phyloP scores from a whole-genome alignment of 2,329 filamentous ascomycete species.

The Penicillium capsulatum region DNA sequence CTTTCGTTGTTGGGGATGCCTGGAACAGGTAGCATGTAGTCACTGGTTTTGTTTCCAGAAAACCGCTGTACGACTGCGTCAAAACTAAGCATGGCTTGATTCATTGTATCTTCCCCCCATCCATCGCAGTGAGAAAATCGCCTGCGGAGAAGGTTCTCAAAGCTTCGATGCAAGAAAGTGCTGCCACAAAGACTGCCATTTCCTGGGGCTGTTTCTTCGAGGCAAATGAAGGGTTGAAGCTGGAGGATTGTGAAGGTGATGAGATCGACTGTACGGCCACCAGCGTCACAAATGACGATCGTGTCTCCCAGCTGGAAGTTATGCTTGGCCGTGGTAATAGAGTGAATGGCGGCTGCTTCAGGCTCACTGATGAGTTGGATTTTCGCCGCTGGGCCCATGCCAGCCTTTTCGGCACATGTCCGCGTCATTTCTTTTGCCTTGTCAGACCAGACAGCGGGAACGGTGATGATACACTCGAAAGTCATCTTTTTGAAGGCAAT shows the following conservation, averaged over 20 bases:
- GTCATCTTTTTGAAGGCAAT: conserved; percentile 8
- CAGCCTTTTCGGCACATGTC: conserved; percentile 14
- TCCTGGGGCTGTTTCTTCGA: conserved; percentile 25
- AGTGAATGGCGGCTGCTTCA: conserved; percentile 22
- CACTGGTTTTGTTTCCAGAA: conserved; percentile 13
- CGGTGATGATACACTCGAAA: conserved; percentile 26
- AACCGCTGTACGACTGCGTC: conserved; percentile 25
- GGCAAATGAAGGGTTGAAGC: conserved; percentile 20
- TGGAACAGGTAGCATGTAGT: conserved; percentile 23
- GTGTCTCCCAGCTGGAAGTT: neutral
- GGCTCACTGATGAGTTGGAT: conserved; percentile 22
- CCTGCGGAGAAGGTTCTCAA: conserved; percentile 20
- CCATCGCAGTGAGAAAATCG: conserved; percentile 8
- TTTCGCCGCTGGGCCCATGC: conserved; percentile 1
- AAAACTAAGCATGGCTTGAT: conserved; percentile 25
- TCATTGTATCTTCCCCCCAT: conserved; percentile 25
- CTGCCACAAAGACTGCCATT: conserved; percentile 26
- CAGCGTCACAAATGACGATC: conserved; percentile 24
- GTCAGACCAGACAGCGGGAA: conserved; percentile 31
- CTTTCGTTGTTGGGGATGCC: conserved; percentile 18
- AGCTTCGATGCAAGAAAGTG: conserved; percentile 27
- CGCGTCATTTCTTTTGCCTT: conserved; percentile 19
- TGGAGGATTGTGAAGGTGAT: conserved; percentile 17
- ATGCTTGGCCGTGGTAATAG: too few species aligned
- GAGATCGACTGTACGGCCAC: conserved; percentile 26